Evolutionary conservation across 768 basidiomycete species (phyloP), one percentile per base, ranked within the genome.

Genomic region (Crepidotus variabilis): DNA sequence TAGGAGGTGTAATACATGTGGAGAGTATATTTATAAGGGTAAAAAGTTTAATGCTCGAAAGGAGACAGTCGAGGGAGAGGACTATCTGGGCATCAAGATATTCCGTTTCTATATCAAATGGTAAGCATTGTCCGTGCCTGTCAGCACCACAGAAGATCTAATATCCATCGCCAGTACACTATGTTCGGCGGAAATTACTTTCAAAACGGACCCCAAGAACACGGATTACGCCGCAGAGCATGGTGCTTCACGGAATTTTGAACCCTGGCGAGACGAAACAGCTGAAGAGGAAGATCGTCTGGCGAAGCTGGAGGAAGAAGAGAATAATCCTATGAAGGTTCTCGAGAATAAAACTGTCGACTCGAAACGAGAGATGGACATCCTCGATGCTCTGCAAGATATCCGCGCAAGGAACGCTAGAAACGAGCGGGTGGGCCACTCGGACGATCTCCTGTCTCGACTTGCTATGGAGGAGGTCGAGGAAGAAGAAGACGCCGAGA

Each of bases 11-110:
- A 95, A 94, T 64, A 92, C 92, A 2, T 99, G 97, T 65, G 97
- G 95, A 49, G 97, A 99, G 74, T 99, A 98, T 66, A 90, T 99
- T 54, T 96, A 98, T 74, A 98, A 99, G 71, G 97, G 97, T 48
- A 99, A 99, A 79, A 99, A 99, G 73, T 99, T 99, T 78, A 98
- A 99, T 64, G 97, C 97, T 5, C 82, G 96, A 50, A 98, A 99
- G 69, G 97, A 99, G 76, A 98, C 96, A 0, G 97, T 97, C 8
- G 89, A 94, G 0, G 94, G 92, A 0, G 96, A 98, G 69, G 94
- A 97, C 62, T 99, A 99, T 66, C 92, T 92, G 77, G 95, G 96
- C 6, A 98, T 99, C 78, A 98, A 97, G 75, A 94, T 93, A 54
- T 94, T 94, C 70, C 80, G 91, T 35, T 94, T 94, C 71, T 94